A percentile compares a stretch with the other conserved stretches of the same genome.
phyloP scores from a whole-genome alignment of 2,329 filamentous ascomycete species.

The Hypoxylon sp. region DNA sequence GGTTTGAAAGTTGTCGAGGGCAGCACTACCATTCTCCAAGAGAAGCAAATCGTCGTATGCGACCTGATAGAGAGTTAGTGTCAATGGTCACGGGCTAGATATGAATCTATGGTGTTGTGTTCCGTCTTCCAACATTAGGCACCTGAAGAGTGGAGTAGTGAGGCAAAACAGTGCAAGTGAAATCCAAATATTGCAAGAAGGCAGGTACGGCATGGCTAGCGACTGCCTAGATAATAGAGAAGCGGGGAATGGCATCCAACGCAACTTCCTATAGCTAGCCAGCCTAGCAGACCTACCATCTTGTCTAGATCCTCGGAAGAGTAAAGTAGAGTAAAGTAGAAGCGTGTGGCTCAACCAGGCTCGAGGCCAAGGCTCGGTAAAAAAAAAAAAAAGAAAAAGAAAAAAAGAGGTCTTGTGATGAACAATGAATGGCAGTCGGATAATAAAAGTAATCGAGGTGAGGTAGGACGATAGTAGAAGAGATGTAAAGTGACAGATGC shows the following conservation, averaged over 20 bases:
- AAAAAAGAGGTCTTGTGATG: neutral
- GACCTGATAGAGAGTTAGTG: constrained; percentile 42
- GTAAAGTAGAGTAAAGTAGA: constrained; percentile 9
- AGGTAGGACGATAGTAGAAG: neutral
- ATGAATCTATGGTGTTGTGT: neutral
- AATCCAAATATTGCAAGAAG: neutral
- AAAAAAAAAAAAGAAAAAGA: neutral
- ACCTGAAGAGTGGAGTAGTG: neutral
- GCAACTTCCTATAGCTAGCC: neutral
- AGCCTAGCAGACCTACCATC: constrained; percentile 38
- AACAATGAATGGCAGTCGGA: neutral
- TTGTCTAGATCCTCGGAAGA: constrained; percentile 11
- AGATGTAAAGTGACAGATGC: neutral
- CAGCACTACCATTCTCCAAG: constrained; percentile 42
- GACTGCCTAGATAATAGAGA: neutral
- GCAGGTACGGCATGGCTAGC: too few species aligned
- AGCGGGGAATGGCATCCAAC: neutral
- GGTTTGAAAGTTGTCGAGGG: constrained; percentile 41
- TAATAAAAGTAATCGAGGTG: neutral
- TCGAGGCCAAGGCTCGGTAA: neutral
- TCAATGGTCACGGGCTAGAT: neutral
- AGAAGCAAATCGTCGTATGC: constrained; percentile 47
- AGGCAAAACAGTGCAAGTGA: neutral
- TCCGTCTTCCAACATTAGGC: neutral
- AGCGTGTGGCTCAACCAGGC: neutral